Base-by-base conservation (phyloP, 768 basidiomycete genomes). In the Boletus pseudopeckii region DNA sequence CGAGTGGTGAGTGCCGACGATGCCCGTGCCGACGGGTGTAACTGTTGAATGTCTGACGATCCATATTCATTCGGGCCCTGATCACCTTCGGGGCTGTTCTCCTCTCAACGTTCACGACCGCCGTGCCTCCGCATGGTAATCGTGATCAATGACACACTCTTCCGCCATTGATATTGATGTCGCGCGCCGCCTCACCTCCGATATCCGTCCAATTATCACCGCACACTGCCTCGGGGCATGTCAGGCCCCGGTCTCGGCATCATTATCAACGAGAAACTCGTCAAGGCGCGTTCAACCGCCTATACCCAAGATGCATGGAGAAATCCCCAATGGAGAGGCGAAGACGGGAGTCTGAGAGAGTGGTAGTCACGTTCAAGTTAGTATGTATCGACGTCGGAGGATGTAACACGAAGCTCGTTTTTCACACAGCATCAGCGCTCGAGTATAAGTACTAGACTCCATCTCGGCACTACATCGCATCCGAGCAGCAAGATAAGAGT, bases 201-300 rank as follows among this genome's bases (percentile, higher is more conserved):
- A 49, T 32, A 33, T 20, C 6, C 48, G n/a, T 34, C 17, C 47
- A 50, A 32, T 51, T 36, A 26, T 13, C 18, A 45, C 38, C 11
- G 34, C 49, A 32, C 48, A 28, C 57, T 7, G 58, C 57, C n/a
- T 49, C 38, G 59, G 50, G 9, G 7, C 13, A 13, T 10, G 5
- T 8, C 18, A 79, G 83, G 76, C 0, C 77, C 80, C 11, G 85
- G 85, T 7, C 71, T 87, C 7, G 86, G 85, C 7, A 79, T 86
- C 32, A 70, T 78, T 44, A 75, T 88, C 53, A 78, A 88, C 58
- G 86, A 87, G 65, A 64, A 64, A 10, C 63, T 84, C 13, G 81
- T 88, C 11, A 56, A 74, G 36, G 64, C 70, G 17, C 54, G 58
- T 9, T 55, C 64, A 47, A 52, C 33, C 17, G 53, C 26, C 53